phyloP scores from a whole-genome alignment of 768 basidiomycete species.

The Neoboletus subvelutipes region DNA sequence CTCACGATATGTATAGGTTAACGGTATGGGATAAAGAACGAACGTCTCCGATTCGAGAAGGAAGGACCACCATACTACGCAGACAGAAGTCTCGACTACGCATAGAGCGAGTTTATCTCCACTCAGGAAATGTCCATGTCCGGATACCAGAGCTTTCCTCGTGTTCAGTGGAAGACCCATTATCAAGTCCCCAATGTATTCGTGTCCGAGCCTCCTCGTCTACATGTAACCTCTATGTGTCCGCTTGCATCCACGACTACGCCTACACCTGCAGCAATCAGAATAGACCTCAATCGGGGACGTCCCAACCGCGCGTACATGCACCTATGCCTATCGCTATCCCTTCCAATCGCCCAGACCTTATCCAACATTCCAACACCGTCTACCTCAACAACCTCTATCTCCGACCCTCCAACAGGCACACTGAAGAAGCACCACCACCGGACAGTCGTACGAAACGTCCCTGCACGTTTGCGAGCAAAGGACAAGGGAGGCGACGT shows the following conservation, averaged over 20 bases:
- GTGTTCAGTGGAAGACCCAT: constrained; percentile 73
- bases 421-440: too few relatives aligned
- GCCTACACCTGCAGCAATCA: neutral
- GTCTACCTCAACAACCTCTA: too few relatives aligned
- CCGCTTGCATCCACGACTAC: constrained; percentile 39
- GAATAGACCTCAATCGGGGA: neutral
- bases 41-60: too few relatives aligned
- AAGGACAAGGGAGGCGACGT: too few relatives aligned
- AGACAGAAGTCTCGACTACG: constrained; percentile 78
- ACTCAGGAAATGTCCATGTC: neutral
- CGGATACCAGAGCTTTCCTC: neutral
- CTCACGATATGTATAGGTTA: constrained; percentile 46
- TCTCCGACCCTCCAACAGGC: too few relatives aligned
- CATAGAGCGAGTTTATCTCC: constrained; percentile 47
- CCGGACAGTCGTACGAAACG: too few relatives aligned
- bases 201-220: constrained; percentile 58
- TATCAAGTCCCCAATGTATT: constrained; percentile 61
- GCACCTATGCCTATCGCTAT: too few relatives aligned
- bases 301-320: too few relatives aligned
- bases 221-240: constrained; percentile 54
- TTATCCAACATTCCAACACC: too few relatives aligned
- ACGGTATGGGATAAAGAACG: too few relatives aligned
- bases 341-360: too few relatives aligned
- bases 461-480: too few relatives aligned
- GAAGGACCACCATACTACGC: constrained; percentile 64